Evolutionary conservation across 129 eudicot genomes (phyloP).

Genomic region (Silybum marianum): DNA sequence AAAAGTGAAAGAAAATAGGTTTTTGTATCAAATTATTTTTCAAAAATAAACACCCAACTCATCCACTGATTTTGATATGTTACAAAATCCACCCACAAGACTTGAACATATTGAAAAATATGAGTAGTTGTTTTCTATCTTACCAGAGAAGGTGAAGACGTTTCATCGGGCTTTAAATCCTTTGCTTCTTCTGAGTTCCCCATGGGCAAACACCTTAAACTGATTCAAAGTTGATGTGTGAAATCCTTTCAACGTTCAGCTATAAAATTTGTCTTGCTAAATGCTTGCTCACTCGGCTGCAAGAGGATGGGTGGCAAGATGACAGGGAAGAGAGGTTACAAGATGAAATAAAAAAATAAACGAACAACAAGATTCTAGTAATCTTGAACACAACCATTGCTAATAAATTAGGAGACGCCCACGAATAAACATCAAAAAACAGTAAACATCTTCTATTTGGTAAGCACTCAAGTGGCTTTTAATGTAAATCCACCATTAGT

Average conservation of each 20-base stretch:
- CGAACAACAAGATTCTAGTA: background rate
- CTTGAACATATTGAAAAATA: background rate
- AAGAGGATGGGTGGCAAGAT: conserved; percentile 6
- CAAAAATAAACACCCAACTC: background rate
- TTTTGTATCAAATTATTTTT: background rate
- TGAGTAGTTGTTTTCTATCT: conserved; percentile 17
- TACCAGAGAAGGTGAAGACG: conserved; percentile 59
- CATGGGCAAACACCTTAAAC: conserved; percentile 38
- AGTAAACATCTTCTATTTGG: conserved; percentile 9
- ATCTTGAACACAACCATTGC: background rate
- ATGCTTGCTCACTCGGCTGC: conserved; percentile 28
- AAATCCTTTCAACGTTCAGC: conserved; percentile 21
- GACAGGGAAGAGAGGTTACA: background rate
- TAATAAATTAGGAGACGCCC: background rate
- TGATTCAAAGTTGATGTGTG: background rate
- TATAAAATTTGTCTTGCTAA: conserved; percentile 21
- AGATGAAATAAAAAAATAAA: conserved; percentile 5
- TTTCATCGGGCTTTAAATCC: conserved; percentile 43
- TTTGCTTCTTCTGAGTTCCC: conserved; percentile 59
- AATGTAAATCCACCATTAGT: background rate
- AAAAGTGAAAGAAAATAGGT: background rate
- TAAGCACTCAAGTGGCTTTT: background rate
- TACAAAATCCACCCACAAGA: conserved; percentile 6
- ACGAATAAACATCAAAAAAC: background rate
- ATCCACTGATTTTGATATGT: background rate